phyloP scores from a whole-genome alignment of 2,329 filamentous ascomycete species.

The Exophiala mesophila region DNA sequence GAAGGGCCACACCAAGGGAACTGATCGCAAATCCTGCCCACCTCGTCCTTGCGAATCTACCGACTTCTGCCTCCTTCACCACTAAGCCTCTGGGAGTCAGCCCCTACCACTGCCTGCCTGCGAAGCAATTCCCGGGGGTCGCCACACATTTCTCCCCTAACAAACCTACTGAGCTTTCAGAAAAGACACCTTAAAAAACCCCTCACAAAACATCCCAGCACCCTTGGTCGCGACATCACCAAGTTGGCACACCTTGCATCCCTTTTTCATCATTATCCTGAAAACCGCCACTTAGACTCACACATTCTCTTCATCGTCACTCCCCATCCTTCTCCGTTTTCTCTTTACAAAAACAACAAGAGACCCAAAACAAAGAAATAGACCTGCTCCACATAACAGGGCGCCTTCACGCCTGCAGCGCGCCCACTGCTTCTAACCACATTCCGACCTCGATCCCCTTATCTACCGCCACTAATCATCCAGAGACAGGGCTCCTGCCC shows the following conservation, averaged over 20 bases:
- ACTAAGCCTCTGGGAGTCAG: too few relatives aligned
- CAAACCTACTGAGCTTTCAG: neutral
- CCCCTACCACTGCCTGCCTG: too few relatives aligned
- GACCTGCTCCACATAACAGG: neutral
- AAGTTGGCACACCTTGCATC: neutral
- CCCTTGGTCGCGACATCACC: neutral
- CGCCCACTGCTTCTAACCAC: neutral
- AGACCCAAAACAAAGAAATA: neutral
- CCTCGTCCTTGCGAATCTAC: too few relatives aligned
- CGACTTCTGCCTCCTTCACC: too few relatives aligned
- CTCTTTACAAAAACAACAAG: neutral
- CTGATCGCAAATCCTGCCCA: neutral
- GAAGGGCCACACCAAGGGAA: too few relatives aligned
- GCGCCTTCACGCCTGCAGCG: conserved; percentile 1
- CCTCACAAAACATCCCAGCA: too few relatives aligned
- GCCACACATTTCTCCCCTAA: neutral
- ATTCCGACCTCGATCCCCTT: conserved; percentile 14
- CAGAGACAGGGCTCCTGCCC: conserved; percentile 22
- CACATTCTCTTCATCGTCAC: neutral
- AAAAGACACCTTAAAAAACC: neutral
- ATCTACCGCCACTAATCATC: conserved; percentile 22
- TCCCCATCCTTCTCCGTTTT: neutral
- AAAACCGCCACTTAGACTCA: neutral
- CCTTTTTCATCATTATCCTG: neutral
- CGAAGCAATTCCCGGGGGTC: too few relatives aligned